Evolutionary conservation across 2,329 filamentous ascomycete genomes (phyloP).

Genomic region (Grosmannia clavigera): DNA sequence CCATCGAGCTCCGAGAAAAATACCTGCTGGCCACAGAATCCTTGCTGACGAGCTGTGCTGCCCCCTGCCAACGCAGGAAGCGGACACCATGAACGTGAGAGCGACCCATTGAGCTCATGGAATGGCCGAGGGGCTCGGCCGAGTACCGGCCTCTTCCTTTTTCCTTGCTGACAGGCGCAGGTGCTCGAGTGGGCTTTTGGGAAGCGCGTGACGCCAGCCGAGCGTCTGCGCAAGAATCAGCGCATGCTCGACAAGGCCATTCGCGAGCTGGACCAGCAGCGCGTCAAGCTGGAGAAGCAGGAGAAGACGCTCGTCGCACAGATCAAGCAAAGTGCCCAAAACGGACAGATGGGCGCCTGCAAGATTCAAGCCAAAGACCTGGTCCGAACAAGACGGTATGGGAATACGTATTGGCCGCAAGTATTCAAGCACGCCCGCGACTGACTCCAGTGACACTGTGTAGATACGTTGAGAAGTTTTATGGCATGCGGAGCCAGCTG

Average conservation of each 20-base stretch:
- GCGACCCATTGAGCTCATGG: neutral
- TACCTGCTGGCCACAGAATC: neutral
- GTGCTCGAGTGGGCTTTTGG: conserved; percentile 98
- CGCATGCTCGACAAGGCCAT: conserved; percentile 95
- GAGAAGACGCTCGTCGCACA: conserved; percentile 94
- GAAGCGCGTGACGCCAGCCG: conserved; percentile 95
- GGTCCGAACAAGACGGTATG: conserved; percentile 70
- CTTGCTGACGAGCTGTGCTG: neutral
- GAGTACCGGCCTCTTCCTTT: neutral
- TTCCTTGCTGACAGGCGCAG: conserved; percentile 30
- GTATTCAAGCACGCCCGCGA: neutral
- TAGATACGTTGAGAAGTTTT: conserved; percentile 96
- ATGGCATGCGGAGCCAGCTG: conserved; percentile 91
- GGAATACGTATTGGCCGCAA: conserved; percentile 9
- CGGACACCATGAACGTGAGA: conserved; percentile 1
- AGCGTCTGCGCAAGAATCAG: conserved; percentile 87
- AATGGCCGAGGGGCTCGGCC: neutral
- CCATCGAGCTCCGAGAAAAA: neutral
- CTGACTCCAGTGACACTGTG: neutral
- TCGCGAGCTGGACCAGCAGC: conserved; percentile 86
- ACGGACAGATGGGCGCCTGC: conserved; percentile 94
- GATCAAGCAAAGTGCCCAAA: conserved; percentile 97
- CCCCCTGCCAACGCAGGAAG: neutral
- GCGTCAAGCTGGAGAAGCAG: conserved; percentile 93
- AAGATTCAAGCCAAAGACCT: conserved; percentile 98